Evolutionary conservation across 129 eudicot genomes (phyloP), one percentile per base, ranked within the genome.

Genomic region (Arctium lappa): DNA sequence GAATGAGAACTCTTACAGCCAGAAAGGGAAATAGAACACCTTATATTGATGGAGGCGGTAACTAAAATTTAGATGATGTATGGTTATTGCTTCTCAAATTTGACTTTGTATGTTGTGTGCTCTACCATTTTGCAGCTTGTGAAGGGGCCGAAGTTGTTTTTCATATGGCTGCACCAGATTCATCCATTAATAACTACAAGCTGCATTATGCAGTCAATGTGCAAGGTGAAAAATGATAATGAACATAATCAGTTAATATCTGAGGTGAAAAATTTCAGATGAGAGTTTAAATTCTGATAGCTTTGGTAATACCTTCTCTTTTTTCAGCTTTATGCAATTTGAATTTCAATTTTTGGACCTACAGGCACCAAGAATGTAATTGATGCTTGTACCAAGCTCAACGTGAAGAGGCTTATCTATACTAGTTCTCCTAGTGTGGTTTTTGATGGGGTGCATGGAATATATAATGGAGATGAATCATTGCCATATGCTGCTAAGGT

Each of bases 81-180:
- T 48, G 68, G 53, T 71, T 30, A 36, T 56, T 81, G 72, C 42
- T 81, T 81, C 78, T 72, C 56, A 40, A 63, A 56, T 72, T 22
- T 81, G 60, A 75, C 70, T 34, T 42, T 44, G 73, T 44, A 75
- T 30, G 72, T 69, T 71, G 31, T 40, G 32, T 72, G 68, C 56
- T 31, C 31, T 72, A 27, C 53, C 48, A 13, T 37, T 29, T 78
- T 92, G 89, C 93, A 95, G 99, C 93, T 79, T 88, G 85, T 81
- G 84, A 93, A 84, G 99, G 99, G 81, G 97, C 91, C 34, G 97
- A 95, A 80, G 99, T 95, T 77, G 97, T 95, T 73, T 95, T 95
- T 72, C 97, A 95, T 81, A 93, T 95, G 98, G 98, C 96, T 53
- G 97, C 98, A 77, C 97, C 98, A 31, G 95, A 92, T 90, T 94